A percentile compares a stretch with the other conserved stretches of the same genome.
phyloP scores from a whole-genome alignment of 441 rosid species.

The Populus hybrid region DNA sequence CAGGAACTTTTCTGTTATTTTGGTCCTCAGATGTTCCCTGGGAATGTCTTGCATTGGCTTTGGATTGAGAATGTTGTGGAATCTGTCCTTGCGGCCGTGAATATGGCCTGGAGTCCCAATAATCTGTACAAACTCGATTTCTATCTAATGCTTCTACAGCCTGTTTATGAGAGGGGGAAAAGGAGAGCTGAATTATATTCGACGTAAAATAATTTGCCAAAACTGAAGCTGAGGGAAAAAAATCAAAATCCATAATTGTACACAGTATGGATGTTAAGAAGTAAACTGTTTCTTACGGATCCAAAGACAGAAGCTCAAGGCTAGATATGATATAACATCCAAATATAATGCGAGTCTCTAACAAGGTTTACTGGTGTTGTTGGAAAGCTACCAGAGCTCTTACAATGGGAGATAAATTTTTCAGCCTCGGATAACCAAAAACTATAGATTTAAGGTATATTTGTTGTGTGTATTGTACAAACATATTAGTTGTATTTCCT shows the following conservation, averaged over 20 bases:
- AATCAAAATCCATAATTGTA: not conserved
- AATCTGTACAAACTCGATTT: constrained; percentile 77
- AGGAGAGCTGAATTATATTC: not conserved
- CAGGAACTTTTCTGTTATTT: constrained; percentile 19
- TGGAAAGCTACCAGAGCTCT: not conserved
- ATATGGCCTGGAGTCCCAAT: constrained; percentile 94
- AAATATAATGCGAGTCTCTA: too few relatives aligned
- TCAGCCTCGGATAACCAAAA: not conserved
- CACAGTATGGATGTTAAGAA: not conserved
- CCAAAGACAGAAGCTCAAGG: not conserved
- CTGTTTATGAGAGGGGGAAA: constrained; percentile 33
- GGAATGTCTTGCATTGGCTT: constrained; percentile 27
- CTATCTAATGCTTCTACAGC: constrained; percentile 86
- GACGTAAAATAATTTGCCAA: not conserved
- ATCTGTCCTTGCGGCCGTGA: constrained; percentile 83
- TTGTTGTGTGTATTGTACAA: not conserved
- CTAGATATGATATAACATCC: not conserved
- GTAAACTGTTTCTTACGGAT: not conserved
- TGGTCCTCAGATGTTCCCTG: constrained; percentile 27
- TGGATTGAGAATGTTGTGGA: constrained; percentile 39
- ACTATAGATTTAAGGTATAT: not conserved
- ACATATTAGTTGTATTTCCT: too few relatives aligned
- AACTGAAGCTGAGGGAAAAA: too few relatives aligned
- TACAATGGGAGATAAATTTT: not conserved
- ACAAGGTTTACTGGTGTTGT: not conserved